Conservation (phyloP, 805 yeast genomes). For the Jamesozyma hellenica region DNA sequence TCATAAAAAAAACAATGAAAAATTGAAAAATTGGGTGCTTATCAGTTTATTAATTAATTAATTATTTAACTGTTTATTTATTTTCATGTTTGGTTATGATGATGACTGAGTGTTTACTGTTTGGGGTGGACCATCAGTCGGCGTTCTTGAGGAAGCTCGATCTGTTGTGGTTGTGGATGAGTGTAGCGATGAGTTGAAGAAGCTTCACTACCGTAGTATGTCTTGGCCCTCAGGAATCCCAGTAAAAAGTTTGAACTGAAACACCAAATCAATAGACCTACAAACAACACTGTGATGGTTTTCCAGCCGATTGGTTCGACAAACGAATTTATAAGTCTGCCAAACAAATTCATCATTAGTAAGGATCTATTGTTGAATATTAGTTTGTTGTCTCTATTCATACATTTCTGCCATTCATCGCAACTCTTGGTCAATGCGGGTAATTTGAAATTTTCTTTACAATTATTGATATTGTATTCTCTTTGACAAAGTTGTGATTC, state of each 20-base stretch:
- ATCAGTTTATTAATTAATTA: no score
- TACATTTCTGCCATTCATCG: conserved; percentile 54
- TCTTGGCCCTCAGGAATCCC: conserved; percentile 52
- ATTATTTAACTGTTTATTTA: no score
- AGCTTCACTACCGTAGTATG: conserved; percentile 27
- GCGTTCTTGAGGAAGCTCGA: no score
- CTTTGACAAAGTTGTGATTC: conserved; percentile 47
- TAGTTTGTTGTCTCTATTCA: conserved; percentile 42
- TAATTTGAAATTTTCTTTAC: conserved; percentile 42
- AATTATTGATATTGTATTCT: conserved; percentile 44
- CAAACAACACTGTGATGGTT: conserved; percentile 38
- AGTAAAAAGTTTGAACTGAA: conserved; percentile 55
- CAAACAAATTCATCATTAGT: conserved; percentile 53
- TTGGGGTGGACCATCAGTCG: no score
- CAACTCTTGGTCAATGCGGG: conserved; percentile 54
- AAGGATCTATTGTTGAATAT: conserved; percentile 41
- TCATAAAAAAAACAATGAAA: no score
- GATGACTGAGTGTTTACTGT: no score
- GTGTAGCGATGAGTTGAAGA: neutral
- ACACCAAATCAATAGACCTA: conserved; percentile 34
- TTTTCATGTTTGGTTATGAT: no score
- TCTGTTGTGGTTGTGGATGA: neutral
- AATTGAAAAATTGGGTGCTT: no score
- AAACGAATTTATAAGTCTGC: conserved; percentile 49
- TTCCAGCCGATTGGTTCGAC: conserved; percentile 60